A percentile compares a stretch with the other conserved stretches of the same genome.
Conservation (phyloP, 2,329 filamentous ascomycete species). For the Colletotrichum plurivorum region DNA sequence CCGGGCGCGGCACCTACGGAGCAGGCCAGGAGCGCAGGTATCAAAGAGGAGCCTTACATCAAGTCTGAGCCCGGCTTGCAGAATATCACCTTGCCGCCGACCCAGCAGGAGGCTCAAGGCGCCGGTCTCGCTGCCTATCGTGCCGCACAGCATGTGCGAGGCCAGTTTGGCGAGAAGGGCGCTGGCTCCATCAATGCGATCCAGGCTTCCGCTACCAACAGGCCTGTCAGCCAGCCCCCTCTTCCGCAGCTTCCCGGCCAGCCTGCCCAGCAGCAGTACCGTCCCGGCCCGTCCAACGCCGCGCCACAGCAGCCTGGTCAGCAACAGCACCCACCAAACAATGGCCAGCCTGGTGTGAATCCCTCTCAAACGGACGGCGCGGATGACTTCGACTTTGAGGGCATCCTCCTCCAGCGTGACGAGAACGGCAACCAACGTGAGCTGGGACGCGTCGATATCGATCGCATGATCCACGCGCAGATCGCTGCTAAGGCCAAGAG, state of each 20-base stretch:
- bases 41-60: conserved; percentile 61
- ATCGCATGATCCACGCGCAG: conserved; percentile 77
- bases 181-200: conserved; percentile 77
- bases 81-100: conserved; percentile 35
- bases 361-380: conserved; percentile 80
- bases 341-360: conserved; percentile 45
- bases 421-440: conserved; percentile 67
- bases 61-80: conserved; percentile 63
- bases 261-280: conserved; percentile 46
- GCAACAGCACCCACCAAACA: conserved; percentile 45
- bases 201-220: conserved; percentile 56
- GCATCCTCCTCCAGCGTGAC: conserved; percentile 71
- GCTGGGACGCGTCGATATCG: conserved; percentile 75
- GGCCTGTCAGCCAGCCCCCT: conserved; percentile 48
- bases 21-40: conserved; percentile 54
- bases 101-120: conserved; percentile 45
- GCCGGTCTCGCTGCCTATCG: conserved; percentile 63
- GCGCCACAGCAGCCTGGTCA: conserved; percentile 46
- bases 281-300: conserved; percentile 20
- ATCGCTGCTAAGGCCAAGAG: conserved; percentile 76
- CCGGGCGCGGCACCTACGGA: conserved; percentile 51
- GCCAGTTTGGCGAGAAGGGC: conserved; percentile 74
- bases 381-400: conserved; percentile 67
- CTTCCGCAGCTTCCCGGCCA: conserved; percentile 47
- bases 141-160: conserved; percentile 69